Conservation (phyloP, 169 alveolate genomes). For the Eimeria necatrix region DNA sequence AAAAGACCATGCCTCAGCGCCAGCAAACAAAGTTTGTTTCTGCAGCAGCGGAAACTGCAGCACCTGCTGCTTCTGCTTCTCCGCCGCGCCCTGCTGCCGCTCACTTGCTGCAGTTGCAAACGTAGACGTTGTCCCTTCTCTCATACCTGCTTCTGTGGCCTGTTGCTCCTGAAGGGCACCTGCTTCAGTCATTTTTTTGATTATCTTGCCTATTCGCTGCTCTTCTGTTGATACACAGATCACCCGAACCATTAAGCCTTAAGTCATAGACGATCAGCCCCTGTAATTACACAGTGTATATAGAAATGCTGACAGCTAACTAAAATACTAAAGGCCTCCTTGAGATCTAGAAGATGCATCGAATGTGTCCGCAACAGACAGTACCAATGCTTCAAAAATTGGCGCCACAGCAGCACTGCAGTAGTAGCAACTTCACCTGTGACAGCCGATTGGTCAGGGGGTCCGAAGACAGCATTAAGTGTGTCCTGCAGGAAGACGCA, state of each 20-base stretch:
- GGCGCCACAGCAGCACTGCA: not conserved
- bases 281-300: too few species aligned
- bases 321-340: too few species aligned
- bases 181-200: constrained; percentile 15
- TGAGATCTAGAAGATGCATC: too few species aligned
- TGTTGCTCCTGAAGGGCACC: constrained; percentile 28
- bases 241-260: not conserved
- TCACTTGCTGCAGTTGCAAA: not conserved
- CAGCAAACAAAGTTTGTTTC: constrained; percentile 12
- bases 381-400: too few species aligned
- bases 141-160: constrained; percentile 14
- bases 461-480: not conserved
- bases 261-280: too few species aligned
- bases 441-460: not conserved
- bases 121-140: not conserved
- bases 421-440: not conserved
- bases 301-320: too few species aligned
- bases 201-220: constrained; percentile 32
- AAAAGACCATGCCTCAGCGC: constrained; percentile 43
- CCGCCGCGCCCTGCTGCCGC: not conserved
- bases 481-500: not conserved
- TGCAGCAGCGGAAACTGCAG: constrained; percentile 6
- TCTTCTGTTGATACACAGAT: not conserved
- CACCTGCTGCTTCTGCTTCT: constrained; percentile 38
- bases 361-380: too few species aligned